Evolutionary conservation across 805 yeast genomes (phyloP), one percentile per base, ranked within the genome.

Genomic region (Jamesozyma lodderae): DNA sequence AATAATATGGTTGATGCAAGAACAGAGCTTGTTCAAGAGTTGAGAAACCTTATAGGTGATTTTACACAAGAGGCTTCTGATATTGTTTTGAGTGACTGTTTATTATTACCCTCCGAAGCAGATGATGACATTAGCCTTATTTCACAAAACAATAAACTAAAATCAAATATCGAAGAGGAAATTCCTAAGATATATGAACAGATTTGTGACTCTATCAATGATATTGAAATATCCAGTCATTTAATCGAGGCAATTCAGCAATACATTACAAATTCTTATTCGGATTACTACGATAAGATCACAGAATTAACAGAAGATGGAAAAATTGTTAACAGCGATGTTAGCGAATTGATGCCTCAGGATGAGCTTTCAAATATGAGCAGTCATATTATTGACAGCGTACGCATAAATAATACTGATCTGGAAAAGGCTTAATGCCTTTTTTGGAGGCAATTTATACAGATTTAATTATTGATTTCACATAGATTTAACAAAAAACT

Each of bases 1-100:
- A 79, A 77, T 49, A 80, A 84, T 54, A 81, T 81, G 82, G 73
- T 79, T 33, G 96, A 88, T 60, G 92, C 80, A 2, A 67, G 77
- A 42, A 60, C 63, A 10, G 96, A 88, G 55, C 65, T 88, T 30
- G 83, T 81, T 48, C 66, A 75, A 18, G 87, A 81, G 45, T 67
- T 88, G 45, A 72, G 88, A 46, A 77, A 75, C 43, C 66, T 79
- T 3, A 84, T 87, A 19, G 80, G 77, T 46, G 75, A 70, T 16
- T 77, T 83, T 47, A 79, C 88, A 3, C 73, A 76, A 35, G 71
- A 69, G 11, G 74, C 81, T 1, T 69, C 74, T 1, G 51, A 57
- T 13, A 57, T 61, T 11, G 68, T 83, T 25, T 63, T 75, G 22
- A 66, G 60, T 23, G 78, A 81, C 0, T 60, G 71, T n/a, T 31